Evolutionary conservation across 2,329 filamentous ascomycete species (phyloP), one percentile per base, ranked within the genome.

Genomic region (Tothia fuscella): DNA sequence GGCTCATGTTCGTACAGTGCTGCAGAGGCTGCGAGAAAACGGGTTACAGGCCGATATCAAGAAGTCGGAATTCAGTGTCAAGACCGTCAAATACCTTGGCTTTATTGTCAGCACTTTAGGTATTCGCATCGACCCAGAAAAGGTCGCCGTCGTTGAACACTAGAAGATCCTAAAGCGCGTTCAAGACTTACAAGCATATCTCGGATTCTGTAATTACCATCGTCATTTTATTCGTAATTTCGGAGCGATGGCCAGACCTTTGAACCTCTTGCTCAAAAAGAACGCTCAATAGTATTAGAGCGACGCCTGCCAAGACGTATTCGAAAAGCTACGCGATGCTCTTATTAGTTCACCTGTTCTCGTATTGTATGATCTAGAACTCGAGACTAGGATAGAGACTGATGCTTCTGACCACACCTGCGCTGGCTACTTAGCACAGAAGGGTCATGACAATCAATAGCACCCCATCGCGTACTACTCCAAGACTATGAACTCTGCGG

Each of bases 191-290:
- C 48, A 50, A 44, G 40, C 33, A 1, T 59, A 60, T 42, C 16
- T 60, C 14, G 51, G n/a, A n/a, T n/a, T n/a, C n/a, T n/a, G n/a
- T 54, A 12, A 56, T 61, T 34, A 45, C 42, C 4, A 60, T 45
- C 44, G 52, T 4, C 30, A 46, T 7, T 60, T 60, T 37, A 53
- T 60, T 12, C 21, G 47, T 5, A 31, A 48, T 3, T 57, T 51
- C 37, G 46, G 40, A n/a, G 31, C 41, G 5, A 46, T 53, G 3
- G 46, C 43, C 4, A 35, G 17, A 29, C 48, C 47, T 2, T 36
- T 55, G 3, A 46, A 34, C 10, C 6, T 31, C 3, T 38, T 52
- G 1, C 53, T 42, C 4, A 44, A 42, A 24, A 50, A 49, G 19
- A 43, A 47, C 21, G 13, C 7, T 9, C 13, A 21, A 6, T 17